Percentiles rank a stretch among this genome's conserved stretches.
Conservation (phyloP, 495 filamentous ascomycete genomes). For the Tetracladium marchalianum region DNA sequence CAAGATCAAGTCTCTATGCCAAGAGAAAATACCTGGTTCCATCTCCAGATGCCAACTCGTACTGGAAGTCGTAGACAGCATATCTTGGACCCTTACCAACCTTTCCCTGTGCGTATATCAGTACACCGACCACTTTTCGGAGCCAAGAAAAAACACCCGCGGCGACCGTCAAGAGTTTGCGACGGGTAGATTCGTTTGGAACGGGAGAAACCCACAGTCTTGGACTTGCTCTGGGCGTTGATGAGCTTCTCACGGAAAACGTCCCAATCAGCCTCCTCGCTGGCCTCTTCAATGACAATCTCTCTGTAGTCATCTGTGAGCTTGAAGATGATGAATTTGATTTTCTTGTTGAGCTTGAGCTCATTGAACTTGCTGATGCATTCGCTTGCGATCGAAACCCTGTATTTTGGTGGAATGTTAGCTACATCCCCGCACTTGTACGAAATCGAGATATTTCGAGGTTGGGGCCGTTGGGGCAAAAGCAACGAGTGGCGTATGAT, state of each 20-base stretch:
- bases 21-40: constrained; percentile 56
- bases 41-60: constrained; percentile 66
- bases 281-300: constrained; percentile 71
- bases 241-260: constrained; percentile 72
- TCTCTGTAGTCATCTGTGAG: constrained; percentile 85
- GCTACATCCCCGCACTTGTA: too few relatives aligned
- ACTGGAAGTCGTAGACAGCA: constrained; percentile 90
- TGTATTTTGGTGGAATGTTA: constrained; percentile 22
- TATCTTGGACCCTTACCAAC: constrained; percentile 76
- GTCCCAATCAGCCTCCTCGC: constrained; percentile 54
- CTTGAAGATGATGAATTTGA: constrained; percentile 97
- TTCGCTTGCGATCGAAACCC: constrained; percentile 68
- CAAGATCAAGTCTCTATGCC: background rate
- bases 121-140: background rate
- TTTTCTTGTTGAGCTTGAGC: constrained; percentile 77
- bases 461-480: too few relatives aligned
- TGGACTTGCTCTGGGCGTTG: constrained; percentile 45
- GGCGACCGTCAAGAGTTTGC: background rate
- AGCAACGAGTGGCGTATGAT: too few relatives aligned
- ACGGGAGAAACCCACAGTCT: constrained; percentile 31
- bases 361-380: constrained; percentile 82
- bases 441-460: too few relatives aligned
- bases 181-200: constrained; percentile 20
- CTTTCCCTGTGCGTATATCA: constrained; percentile 30
- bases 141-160: background rate